Base-by-base conservation (phyloP, 805 yeast genomes). In the Nakazawaea ernobii region DNA sequence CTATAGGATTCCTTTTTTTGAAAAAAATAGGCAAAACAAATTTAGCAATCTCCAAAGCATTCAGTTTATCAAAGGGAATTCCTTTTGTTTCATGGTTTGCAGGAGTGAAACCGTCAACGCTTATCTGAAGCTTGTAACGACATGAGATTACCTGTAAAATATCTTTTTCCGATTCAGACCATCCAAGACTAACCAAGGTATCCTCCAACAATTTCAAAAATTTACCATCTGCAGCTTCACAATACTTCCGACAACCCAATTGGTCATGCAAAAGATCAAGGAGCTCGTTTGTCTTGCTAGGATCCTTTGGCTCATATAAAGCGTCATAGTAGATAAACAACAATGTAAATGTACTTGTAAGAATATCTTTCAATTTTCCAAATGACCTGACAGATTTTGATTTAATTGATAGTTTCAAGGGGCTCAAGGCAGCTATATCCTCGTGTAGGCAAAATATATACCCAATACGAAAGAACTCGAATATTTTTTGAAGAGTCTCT, bases 101-200 rank as follows among this genome's bases (percentile, higher is more conserved):
- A 0, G 94, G 88, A 2, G 70, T 70, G 51, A 79, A 80, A 14
- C 71, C 70, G 11, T 83, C 88, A 9, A 79, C 69, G 1, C 82
- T 68, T 3, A 90, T 67, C 2, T 69, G 65, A 43, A 87, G 72
- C 39, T 89, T 95, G 56, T 84, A 89, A 8, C 86, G 74, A 60
- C 99, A 94, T 52, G 80, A 73, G 20, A 94, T 64, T 32, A 88
- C 73, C 57, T 92, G 98, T 8, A 88, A 73, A 41, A 92, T 61
- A 39, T 89, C 94, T 8, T 71, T 70, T 40, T 85, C 91, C 2
- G 85, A 73, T 4, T 72, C 73, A 17, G 51, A 44, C 60, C 65
- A 60, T 7, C 70, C 65, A 27, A 76, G 62, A 0, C 66, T 54
- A 13, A 79, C 67, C 32, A 86, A 64, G 15, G 75, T 70, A 8